phyloP scores from a whole-genome alignment of 768 basidiomycete genomes.

The Boletus rubroflammeus region DNA sequence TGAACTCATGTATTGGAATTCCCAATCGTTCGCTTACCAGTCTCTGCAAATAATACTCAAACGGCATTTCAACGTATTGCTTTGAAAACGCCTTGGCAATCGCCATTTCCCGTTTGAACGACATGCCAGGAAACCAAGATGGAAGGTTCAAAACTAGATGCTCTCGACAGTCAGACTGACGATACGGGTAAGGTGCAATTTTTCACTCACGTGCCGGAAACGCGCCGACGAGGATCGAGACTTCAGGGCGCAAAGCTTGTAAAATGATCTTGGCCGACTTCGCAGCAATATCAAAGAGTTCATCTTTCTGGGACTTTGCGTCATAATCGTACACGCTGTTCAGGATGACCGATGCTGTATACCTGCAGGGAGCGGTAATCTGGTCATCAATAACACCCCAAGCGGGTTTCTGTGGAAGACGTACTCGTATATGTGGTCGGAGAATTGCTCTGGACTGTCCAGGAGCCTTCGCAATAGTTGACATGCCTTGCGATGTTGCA shows the following conservation, averaged over 20 bases:
- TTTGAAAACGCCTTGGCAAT: constrained; percentile 11
- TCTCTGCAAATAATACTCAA: constrained; percentile 14
- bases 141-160: constrained; percentile 18
- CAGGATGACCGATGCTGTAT: constrained; percentile 21
- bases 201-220: constrained; percentile 17
- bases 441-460: constrained; percentile 31
- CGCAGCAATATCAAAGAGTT: constrained; percentile 8
- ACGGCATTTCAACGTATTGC: constrained; percentile 15
- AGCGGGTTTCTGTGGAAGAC: not conserved
- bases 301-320: constrained; percentile 9
- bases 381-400: not conserved
- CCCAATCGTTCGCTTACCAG: constrained; percentile 6
- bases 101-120: constrained; percentile 21
- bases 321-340: constrained; percentile 21
- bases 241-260: constrained; percentile 17
- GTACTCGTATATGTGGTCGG: constrained; percentile 35
- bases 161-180: not conserved
- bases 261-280: constrained; percentile 1
- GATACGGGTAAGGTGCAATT: no score
- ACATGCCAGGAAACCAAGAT: constrained; percentile 25
- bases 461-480: constrained; percentile 33
- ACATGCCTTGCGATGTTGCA: constrained; percentile 30
- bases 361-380: constrained; percentile 1
- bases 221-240: constrained; percentile 14
- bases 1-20: not conserved